Base-by-base conservation (phyloP, 2,329 filamentous ascomycete species). In the Diaporthe sp. region DNA sequence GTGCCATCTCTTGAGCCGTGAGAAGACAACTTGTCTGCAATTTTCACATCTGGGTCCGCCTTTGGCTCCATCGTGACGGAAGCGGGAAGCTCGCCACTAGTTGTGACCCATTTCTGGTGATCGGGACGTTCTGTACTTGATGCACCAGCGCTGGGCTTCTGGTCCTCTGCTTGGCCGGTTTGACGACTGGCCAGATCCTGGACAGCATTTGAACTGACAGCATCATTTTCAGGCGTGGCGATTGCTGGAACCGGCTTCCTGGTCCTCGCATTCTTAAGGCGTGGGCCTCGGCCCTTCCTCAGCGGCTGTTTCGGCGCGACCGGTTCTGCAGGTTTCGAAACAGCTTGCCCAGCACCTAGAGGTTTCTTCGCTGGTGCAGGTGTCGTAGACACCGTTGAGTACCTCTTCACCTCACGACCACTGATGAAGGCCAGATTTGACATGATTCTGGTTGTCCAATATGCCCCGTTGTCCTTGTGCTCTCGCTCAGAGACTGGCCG, bases 401-500 rank as follows among this genome's bases (percentile, higher is more conserved):
- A 55, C 44, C 39, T 75, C n/a, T 72, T 72, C 6, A 73, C n/a
- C 22, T 74, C 46, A 19, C 70, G 77, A n/a, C 44, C 81, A 19
- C 83, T 82, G 68, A 86, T 84, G 15, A 81, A 82, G 49, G 81
- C 84, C 61, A 87, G 83, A 71, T 85, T 82, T 12, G 81, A 77
- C 58, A 85, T 75, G 51, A 89, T 87, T 77, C 86, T 88, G 74
- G 82, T 79, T 1, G 84, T 83, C 76, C 87, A 84, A 76, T 86
- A 87, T 0, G 87, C 88, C 0, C 83, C 87, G 34, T 86, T 87
- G 17, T 80, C 81, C 76, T 85, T 87, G 74, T 88, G 86, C 71
- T 89, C 87, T 8, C 86, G 86, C 42, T 86, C 77, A 3, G 87
- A 85, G 6, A 84, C 83, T 0, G 87, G 87, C 22, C 86, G 84